Evolutionary conservation across 495 filamentous ascomycete species (phyloP).

Genomic region (Neurospora tetrasperma): DNA sequence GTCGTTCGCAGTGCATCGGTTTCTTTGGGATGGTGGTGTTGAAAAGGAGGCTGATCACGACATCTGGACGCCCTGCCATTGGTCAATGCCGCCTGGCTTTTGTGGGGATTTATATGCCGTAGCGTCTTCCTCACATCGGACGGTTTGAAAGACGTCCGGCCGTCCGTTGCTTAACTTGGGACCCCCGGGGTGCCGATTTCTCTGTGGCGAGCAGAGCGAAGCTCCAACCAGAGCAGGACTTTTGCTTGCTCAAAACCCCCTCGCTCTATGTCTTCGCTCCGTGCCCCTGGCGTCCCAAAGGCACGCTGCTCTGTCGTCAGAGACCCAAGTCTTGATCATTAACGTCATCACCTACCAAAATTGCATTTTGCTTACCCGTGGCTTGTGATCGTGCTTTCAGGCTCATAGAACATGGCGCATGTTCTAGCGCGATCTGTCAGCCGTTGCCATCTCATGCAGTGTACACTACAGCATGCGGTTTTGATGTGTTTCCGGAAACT

Average conservation of each 20-base stretch:
- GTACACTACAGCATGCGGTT: not conserved
- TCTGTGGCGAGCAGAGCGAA: not conserved
- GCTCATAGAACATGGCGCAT: not conserved
- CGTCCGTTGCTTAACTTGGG: not conserved
- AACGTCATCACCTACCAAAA: not conserved
- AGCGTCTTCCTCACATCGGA: constrained; percentile 1
- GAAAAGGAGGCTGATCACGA: constrained; percentile 24
- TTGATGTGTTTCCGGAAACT: not conserved
- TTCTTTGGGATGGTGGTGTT: constrained; percentile 24
- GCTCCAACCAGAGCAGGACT: not conserved
- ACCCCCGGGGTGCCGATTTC: not conserved
- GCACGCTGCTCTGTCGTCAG: not conserved
- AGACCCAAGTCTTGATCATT: not conserved
- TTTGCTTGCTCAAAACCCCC: not conserved
- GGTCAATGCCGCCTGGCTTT: constrained; percentile 12
- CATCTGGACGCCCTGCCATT: constrained; percentile 22
- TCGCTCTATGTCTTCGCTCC: not conserved
- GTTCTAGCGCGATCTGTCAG: not conserved
- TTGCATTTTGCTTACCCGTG: not conserved
- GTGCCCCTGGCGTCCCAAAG: not conserved
- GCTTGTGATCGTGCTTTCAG: not conserved
- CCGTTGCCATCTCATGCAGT: not conserved
- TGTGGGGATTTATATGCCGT: constrained; percentile 15
- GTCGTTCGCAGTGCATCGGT: not conserved
- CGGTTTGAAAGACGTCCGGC: not conserved